Evolutionary conservation across 1,139 yeast genomes (phyloP).

Genomic region (Yamadazyma oceani): DNA sequence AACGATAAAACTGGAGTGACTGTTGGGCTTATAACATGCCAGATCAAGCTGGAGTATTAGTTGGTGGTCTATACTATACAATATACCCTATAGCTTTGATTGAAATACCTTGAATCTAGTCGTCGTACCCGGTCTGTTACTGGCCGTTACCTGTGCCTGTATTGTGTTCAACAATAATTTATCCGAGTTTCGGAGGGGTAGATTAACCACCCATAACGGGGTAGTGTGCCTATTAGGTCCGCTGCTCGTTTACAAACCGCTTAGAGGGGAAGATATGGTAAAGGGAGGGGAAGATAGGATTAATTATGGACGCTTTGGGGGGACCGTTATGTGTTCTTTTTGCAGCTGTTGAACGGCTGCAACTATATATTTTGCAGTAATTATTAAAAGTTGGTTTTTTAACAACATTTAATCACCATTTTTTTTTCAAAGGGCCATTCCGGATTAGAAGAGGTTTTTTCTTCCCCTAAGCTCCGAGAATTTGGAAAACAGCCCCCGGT

Average conservation of each 20-base stretch:
- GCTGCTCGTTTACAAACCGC: too few species aligned
- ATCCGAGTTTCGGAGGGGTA: conserved; percentile 17
- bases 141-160: conserved; percentile 4
- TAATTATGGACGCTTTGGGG: too few species aligned
- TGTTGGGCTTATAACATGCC: too few species aligned
- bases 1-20: not conserved
- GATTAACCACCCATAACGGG: conserved; percentile 3
- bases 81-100: too few species aligned
- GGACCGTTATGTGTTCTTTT: too few species aligned
- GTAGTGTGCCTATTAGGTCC: not conserved
- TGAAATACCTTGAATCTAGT: too few species aligned
- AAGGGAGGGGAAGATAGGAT: conserved; percentile 2
- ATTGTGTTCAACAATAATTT: conserved; percentile 4
- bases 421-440: not conserved
- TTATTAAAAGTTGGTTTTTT: not conserved
- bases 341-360: not conserved
- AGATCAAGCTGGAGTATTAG: too few species aligned
- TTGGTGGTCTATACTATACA: too few species aligned
- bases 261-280: too few species aligned
- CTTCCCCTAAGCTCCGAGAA: not conserved
- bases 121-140: too few species aligned
- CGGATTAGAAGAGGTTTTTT: not conserved
- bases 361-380: conserved; percentile 1
- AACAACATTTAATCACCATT: not conserved
- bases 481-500: too few species aligned